phyloP scores from a whole-genome alignment of 768 basidiomycete genomes.

The Boletus patriciae region DNA sequence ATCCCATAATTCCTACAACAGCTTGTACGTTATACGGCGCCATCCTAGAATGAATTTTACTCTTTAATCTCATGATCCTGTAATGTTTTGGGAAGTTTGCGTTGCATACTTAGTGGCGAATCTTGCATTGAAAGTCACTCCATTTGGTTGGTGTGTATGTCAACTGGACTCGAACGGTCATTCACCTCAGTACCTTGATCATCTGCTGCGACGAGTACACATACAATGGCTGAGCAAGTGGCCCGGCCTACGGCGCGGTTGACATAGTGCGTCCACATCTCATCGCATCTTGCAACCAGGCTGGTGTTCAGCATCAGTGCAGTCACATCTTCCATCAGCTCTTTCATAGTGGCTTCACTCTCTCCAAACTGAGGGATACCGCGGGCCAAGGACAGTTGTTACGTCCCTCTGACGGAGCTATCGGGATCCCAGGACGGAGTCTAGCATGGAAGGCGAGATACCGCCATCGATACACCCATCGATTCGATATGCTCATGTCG shows the following conservation, averaged over 20 bases:
- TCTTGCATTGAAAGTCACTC: neutral
- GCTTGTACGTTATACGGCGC: conserved; percentile 32
- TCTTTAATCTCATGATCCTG: neutral
- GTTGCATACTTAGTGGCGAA: neutral
- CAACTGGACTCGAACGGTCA: neutral
- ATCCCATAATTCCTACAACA: conserved; percentile 29
- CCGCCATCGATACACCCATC: conserved; percentile 10
- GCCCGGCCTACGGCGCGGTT: conserved; percentile 24
- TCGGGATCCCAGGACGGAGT: conserved; percentile 70
- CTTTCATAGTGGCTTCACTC: conserved; percentile 52
- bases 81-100: neutral
- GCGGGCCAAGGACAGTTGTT: conserved; percentile 63
- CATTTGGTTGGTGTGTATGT: neutral
- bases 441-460: conserved; percentile 74
- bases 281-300: neutral
- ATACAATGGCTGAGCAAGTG: conserved; percentile 26
- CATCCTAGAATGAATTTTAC: conserved; percentile 30
- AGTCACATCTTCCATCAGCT: conserved; percentile 46
- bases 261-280: conserved; percentile 25
- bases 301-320: conserved; percentile 6
- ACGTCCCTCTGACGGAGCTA: conserved; percentile 37
- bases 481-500: conserved; percentile 22
- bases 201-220: neutral
- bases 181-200: neutral
- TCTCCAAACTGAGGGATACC: conserved; percentile 67